Conservation (phyloP, 177 flowering plant genomes). For the Vitis hybrid region DNA sequence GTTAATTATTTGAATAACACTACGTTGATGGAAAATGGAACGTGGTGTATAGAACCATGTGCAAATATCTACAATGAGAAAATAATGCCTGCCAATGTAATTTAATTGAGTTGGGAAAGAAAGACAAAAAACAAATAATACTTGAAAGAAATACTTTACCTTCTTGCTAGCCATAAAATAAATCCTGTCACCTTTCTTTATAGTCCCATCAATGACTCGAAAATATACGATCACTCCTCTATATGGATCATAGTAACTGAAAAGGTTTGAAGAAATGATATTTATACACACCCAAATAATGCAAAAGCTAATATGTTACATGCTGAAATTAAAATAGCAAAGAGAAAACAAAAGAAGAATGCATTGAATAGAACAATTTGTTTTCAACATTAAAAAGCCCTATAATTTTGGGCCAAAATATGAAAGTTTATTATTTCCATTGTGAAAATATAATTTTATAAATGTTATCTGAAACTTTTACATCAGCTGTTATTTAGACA, state of each 20-base stretch:
- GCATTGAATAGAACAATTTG: too few species aligned
- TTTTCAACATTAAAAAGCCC: too few species aligned
- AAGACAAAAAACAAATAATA: not conserved
- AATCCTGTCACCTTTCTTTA: constrained; percentile 86
- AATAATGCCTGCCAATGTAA: not conserved
- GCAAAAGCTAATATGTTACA: not conserved
- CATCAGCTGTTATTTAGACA: too few species aligned
- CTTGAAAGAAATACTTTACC: constrained; percentile 36
- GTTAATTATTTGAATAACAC: too few species aligned
- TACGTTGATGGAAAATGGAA: not conserved
- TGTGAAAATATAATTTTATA: too few species aligned
- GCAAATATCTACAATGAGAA: not conserved
- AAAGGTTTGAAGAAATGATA: constrained; percentile 12
- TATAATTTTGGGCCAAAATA: too few species aligned
- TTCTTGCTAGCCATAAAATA: constrained; percentile 91
- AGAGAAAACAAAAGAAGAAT: not conserved
- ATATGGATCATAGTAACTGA: constrained; percentile 96
- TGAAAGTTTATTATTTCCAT: too few species aligned
- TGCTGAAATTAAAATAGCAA: not conserved
- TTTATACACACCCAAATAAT: not conserved
- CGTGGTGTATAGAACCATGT: not conserved
- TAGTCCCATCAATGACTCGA: constrained; percentile 84
- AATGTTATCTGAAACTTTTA: too few species aligned
- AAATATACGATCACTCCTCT: constrained; percentile 95
- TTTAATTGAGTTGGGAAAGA: not conserved